Evolutionary conservation across 768 basidiomycete species (phyloP), one percentile per base, ranked within the genome.

Genomic region (Russula virescens): DNA sequence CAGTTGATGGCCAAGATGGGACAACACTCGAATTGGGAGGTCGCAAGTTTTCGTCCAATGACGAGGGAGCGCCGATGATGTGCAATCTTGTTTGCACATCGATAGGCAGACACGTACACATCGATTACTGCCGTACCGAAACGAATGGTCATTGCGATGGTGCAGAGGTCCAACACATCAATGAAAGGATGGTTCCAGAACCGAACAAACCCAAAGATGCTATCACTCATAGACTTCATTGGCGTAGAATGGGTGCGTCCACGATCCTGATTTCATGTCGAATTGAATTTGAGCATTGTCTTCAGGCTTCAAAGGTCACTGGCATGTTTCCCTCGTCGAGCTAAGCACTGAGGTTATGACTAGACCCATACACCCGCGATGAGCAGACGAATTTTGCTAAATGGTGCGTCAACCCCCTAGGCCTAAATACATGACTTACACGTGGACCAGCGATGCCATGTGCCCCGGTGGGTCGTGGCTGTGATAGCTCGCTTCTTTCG

Each of bases 1-100:
- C 79, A 0, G 69, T 85, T 5, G 83, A 84, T 53, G 82, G 81
- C 0, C 78, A 78, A 1, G 80, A 83, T 9, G 81, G 78, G 19
- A 76, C 76, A 4, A 70, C 73, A 1, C 58, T 85, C 0, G 85
- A 86, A 64, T 72, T 85, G 2, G 77, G 80, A 53, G 84, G 85
- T 3, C 78, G 78, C 58, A 80, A 78, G 61, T 86, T 83, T 68
- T 81, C 77, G 11, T 66, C 78, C 0, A 76, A 77, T 34, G 82
- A 84, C 55, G 80, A 82, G 38, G 83, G 84, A 8, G 83, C 83
- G 0, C 84, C 84, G 0, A 83, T 85, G 81, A 76, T 85, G 75
- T 86, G 85, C 68, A 84, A 77, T 51, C 73, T 85, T 14, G 69
- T 83, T 35, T 87, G 83, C 64, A 74, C 77, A 2, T 72, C 80